A percentile compares a stretch with the other conserved stretches of the same genome.
Conservation (phyloP, 2,329 filamentous ascomycete genomes). For the Penicillium sp. region DNA sequence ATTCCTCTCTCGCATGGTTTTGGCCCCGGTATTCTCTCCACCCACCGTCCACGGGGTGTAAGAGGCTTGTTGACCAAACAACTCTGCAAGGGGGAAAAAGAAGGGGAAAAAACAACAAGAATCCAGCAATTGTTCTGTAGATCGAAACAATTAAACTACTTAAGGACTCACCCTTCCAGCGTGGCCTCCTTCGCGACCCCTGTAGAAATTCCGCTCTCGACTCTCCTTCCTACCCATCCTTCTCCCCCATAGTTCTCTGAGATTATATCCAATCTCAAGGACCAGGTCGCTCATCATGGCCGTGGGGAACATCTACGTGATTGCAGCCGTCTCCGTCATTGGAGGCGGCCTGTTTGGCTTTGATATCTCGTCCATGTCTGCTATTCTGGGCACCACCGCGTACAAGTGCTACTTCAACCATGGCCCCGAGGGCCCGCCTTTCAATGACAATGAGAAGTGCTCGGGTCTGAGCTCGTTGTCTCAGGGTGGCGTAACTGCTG, state of each 20-base stretch:
- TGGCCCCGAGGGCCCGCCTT: constrained; percentile 57
- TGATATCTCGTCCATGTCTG: constrained; percentile 42
- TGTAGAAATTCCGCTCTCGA: not conserved
- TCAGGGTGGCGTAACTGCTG: constrained; percentile 70
- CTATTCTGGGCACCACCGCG: constrained; percentile 39
- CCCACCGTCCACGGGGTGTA: constrained; percentile 1
- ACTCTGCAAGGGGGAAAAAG: not conserved
- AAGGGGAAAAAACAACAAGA: not conserved
- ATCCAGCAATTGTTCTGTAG: not conserved
- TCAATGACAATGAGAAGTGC: constrained; percentile 50
- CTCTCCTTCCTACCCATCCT: not conserved
- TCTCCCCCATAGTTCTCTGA: not conserved
- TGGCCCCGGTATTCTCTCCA: not conserved
- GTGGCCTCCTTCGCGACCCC: not conserved
- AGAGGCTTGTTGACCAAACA: not conserved
- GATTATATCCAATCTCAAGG: not conserved
- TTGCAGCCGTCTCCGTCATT: constrained; percentile 55
- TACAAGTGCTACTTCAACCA: constrained; percentile 72
- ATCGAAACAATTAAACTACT: constrained; percentile 1
- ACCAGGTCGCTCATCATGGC: constrained; percentile 23
- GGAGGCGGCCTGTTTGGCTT: constrained; percentile 38
- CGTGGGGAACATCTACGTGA: constrained; percentile 59
- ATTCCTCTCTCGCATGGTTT: not conserved
- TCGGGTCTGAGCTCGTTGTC: constrained; percentile 50
- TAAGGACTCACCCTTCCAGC: constrained; percentile 8